Evolutionary conservation across 2,329 filamentous ascomycete species (phyloP), one percentile per base, ranked within the genome.

Genomic region (Colletotrichum lindemuthianum): DNA sequence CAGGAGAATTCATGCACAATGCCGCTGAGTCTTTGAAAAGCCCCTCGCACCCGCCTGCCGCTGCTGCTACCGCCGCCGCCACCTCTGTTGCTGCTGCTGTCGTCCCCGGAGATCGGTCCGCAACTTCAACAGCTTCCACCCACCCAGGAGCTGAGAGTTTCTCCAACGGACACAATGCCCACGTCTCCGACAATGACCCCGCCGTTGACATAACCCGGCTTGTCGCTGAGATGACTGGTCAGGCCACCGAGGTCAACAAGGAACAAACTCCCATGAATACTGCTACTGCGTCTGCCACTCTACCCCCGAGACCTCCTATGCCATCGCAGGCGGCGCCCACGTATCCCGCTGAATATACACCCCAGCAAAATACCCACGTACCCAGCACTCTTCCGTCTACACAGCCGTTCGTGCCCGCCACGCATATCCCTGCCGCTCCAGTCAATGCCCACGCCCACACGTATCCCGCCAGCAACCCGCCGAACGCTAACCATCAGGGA

Each of bases 401-500:
- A 74, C 72, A 59, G 69, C 69, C 51, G 67, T 72, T 34, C 73
- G 75, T 55, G 74, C 74, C 16, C 73, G 75, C 39, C 48, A 48
- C 41, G 59, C 59, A 39, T 52, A 64, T 69, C 55, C 70, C 71
- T 56, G 69, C 72, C 33, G 69, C 72, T 13, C 73, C 71, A 59
- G 68, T 76, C 69, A 77, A 69, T 70, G 69, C 72, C 50, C 69
- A 72, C 67, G 67, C 75, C 60, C 74, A 74, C 65, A 69, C 77
- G 66, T 72, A 75, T 34, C 68, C 71, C 40, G 63, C 69, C 53
- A 70, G 70, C 39, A 70, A 69, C 69, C 68, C 70, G 69, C 63
- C 68, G 70, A 72, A 76, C 68, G 68, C 70, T 45, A 40, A 48
- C 67, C 77, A 89, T 61, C 83, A 86, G 59, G 88, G 92, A 72